Base-by-base conservation (phyloP, 495 filamentous ascomycete genomes). In the Durotheca rogersii region DNA sequence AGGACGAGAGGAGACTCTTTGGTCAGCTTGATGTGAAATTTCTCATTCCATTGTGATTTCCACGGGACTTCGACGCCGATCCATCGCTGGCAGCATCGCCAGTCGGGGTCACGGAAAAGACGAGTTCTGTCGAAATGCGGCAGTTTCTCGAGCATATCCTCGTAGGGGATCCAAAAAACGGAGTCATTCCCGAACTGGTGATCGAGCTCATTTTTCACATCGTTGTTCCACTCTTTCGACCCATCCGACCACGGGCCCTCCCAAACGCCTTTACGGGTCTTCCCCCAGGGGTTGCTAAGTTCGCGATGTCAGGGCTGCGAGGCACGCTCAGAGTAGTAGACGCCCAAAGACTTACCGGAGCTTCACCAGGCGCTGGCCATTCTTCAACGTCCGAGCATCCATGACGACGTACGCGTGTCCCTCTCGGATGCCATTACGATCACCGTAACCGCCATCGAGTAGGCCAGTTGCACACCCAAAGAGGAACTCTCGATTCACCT, bases 101-200 rank as follows among this genome's bases (percentile, higher is more conserved):
- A 96, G 36, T 87, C 81, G 7, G 67, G 63, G 9, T 84, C 74
- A 5, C 84, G 84, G 64, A 97, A 96, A 0, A 97, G 80, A 12
- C 92, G 82, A 1, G 91, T 96, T n/a, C 89, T 83, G 62, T 94
- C 87, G 39, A 96, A 87, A 53, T 84, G 82, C 45, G 83, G 81
- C 54, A 91, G 96, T 59, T 92, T 89, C 55, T 83, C 82, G 2
- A 96, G 75, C 29, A 97, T 79, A 60, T 97, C 92, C 32, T 86
- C 78, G 60, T 90, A 95, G 7, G 75, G 68, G 54, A 83, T 83
- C 80, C 80, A 83, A 54, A 82, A 83, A 41, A 79, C 86, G 6
- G 89, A 90, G 66, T 96, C 92, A 60, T 94, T 86, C 31, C 92
- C 90, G 65, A 96, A 96, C 41, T 81, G 83, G 64, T 96, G 91